A percentile compares a stretch with the other conserved stretches of the same genome.
Evolutionary conservation across 1,139 yeast genomes (phyloP).

Genomic region (Pichia sorboxylosa): DNA sequence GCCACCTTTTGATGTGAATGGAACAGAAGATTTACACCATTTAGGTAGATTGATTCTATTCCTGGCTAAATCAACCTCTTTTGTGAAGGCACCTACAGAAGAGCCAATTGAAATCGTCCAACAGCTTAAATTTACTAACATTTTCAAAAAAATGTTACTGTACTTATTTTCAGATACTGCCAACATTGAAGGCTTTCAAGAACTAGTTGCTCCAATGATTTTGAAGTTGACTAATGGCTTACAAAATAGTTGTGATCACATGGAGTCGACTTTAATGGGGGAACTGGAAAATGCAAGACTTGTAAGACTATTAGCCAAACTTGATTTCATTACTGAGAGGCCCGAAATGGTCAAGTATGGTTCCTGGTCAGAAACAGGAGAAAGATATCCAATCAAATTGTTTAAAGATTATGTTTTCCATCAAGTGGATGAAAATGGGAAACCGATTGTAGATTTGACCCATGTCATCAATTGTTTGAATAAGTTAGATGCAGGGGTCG

Average conservation of each 20-base stretch:
- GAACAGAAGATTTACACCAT: conserved; percentile 35
- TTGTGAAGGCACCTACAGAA: conserved; percentile 19
- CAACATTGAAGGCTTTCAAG: conserved; percentile 22
- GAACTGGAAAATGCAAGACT: conserved; percentile 86
- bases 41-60: conserved; percentile 52
- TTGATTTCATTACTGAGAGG: conserved; percentile 68
- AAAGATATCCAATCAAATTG: conserved; percentile 59
- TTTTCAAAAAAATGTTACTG: conserved; percentile 25
- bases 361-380: conserved; percentile 67
- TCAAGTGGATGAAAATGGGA: conserved; percentile 66
- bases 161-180: conserved; percentile 24
- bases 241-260: conserved; percentile 47
- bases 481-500: conserved; percentile 86
- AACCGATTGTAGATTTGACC: conserved; percentile 70
- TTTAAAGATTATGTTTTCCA: conserved; percentile 83
- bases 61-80: conserved; percentile 37
- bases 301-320: conserved; percentile 69
- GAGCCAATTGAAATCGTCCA: conserved; percentile 17
- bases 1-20: background rate
- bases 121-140: conserved; percentile 23
- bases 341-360: conserved; percentile 60
- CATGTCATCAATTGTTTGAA: conserved; percentile 71
- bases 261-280: conserved; percentile 53
- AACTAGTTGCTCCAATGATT: conserved; percentile 28
- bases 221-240: conserved; percentile 41